A percentile compares a stretch with the other conserved stretches of the same genome.
These are phyloP conservation scores for Castanea crenata DNA, from an alignment of 306 rosid genomes.

Conservation along the genomic window DNA sequence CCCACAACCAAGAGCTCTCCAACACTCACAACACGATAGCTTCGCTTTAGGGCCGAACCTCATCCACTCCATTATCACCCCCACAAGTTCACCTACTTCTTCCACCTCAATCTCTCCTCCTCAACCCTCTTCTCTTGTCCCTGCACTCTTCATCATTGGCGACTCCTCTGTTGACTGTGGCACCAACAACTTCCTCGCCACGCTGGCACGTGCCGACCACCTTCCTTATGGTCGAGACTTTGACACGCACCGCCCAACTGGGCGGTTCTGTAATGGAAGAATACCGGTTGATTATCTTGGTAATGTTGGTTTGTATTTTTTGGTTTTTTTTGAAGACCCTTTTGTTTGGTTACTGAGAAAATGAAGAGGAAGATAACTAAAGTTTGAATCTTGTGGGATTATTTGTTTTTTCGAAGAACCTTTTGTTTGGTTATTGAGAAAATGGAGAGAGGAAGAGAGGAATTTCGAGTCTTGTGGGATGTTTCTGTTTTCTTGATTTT, in stretches of 20 bases:
- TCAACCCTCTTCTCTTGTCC: conserved; percentile 38
- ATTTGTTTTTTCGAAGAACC: not conserved
- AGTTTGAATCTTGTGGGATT: not conserved
- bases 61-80: not conserved
- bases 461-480: not conserved
- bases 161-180: conserved; percentile 89
- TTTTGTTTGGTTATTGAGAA: not conserved
- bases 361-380: not conserved
- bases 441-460: not conserved
- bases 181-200: conserved; percentile 74
- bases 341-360: not conserved
- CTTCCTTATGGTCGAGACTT: conserved; percentile 84
- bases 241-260: conserved; percentile 77
- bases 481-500: not conserved
- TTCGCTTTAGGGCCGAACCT: not conserved
- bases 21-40: conserved; percentile 5
- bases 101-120: conserved; percentile 6
- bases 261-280: conserved; percentile 80
- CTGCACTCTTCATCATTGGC: conserved; percentile 75
- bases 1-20: conserved; percentile 23
- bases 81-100: conserved; percentile 30
- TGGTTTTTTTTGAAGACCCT: not conserved
- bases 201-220: conserved; percentile 77
- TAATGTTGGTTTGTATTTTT: conserved; percentile 9
- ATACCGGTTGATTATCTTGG: conserved; percentile 89